Base-by-base conservation (phyloP, 768 basidiomycete species). In the Tulasnella sp. region DNA sequence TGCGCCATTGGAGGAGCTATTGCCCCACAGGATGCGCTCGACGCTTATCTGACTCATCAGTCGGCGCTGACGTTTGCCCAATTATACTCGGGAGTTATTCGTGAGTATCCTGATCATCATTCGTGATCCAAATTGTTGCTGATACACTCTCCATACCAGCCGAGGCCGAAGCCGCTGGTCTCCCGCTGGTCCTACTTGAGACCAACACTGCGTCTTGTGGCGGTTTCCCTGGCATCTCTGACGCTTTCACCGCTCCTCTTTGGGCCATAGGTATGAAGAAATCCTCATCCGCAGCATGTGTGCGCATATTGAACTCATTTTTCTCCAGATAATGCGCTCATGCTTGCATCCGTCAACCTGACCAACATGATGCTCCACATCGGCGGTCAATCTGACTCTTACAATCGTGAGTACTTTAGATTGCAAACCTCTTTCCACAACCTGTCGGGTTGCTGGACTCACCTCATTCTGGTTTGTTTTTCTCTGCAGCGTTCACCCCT, bases 101-200 rank as follows among this genome's bases (percentile, higher is more conserved):
- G 57, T 59, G 34, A 19, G 57, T 59, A 44, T 22, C 10, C 10
- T 49, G 12, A 10, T 42, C 17, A 27, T 4, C 10, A 25, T 15
- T 1, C 53, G 27, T 10, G 22, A 57, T 25, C n/a, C n/a, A 49
- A 15, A 22, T 57, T 49, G 22, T 5, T 7, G 30, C 44, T 49
- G 24, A 57, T 12, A 22, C 27, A 46, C 4, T 10, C n/a, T 4
- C 12, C 31, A 2, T 25, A 10, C 21, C 72, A 61, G 67, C 66
- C 0, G 70, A 70, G 31, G 68, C 70, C 1, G 76, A 78, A 62
- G 22, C 25, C 29, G 62, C 64, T 21, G 67, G 69, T n/a, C 70
- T 70, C 59, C 74, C 75, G 19, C 68, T 84, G 31, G 64, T 83
- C 53, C 83, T 85, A 82, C 76, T 85, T 62, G 84, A 87, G 69